Conservation (phyloP, 1,139 yeast species). For the Eremothecium gossypii region DNA sequence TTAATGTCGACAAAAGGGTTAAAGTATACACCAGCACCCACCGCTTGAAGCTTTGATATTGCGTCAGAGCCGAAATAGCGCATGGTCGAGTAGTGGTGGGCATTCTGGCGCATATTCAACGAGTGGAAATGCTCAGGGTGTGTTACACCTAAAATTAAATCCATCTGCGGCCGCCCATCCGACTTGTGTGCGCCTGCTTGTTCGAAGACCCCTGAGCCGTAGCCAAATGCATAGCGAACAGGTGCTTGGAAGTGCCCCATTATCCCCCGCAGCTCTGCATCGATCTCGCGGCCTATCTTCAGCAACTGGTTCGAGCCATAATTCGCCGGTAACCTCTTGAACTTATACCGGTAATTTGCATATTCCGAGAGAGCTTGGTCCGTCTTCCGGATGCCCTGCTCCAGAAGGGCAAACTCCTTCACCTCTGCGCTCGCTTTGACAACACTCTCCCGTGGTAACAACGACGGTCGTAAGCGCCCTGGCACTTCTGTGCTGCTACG, state of each 20-base stretch:
- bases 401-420: constrained; percentile 25
- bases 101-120: constrained; percentile 53
- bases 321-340: constrained; percentile 42
- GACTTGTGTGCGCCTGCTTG: constrained; percentile 49
- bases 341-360: constrained; percentile 34
- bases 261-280: constrained; percentile 42
- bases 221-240: constrained; percentile 72
- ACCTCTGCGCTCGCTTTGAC: neutral
- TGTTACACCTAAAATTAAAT: constrained; percentile 76
- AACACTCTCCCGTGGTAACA: neutral
- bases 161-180: constrained; percentile 58
- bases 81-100: constrained; percentile 68
- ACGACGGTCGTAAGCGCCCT: no score
- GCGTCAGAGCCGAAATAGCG: constrained; percentile 50
- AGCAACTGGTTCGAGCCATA: constrained; percentile 55
- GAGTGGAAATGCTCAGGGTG: constrained; percentile 70
- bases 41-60: constrained; percentile 50
- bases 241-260: constrained; percentile 58
- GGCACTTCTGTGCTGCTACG: no score
- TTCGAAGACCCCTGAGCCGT: constrained; percentile 89
- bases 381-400: constrained; percentile 29
- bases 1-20: constrained; percentile 75
- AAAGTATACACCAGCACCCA: constrained; percentile 91
- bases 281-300: constrained; percentile 36
- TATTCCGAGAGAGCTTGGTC: constrained; percentile 32